Evolutionary conservation across 805 yeast genomes (phyloP), one percentile per base, ranked within the genome.

Genomic region (Teunomyces kruisii): DNA sequence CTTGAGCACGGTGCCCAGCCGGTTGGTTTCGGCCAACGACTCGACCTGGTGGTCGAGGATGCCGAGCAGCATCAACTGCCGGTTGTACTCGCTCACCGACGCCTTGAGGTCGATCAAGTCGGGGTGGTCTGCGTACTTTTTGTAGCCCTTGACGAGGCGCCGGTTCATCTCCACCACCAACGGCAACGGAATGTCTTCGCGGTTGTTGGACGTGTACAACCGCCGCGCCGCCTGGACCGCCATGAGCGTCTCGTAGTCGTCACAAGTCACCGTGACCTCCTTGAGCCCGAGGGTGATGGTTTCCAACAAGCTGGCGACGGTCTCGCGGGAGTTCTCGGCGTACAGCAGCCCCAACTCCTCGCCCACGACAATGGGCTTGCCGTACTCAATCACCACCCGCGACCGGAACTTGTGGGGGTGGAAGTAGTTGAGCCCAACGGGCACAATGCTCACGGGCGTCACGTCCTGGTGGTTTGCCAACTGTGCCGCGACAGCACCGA

Each of bases 1-100:
- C 39, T 55, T 58, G 6, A 52, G 13, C 17, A 64, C 52, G 6
- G 62, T 58, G 7, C 48, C 39, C 3, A 53, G 19, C 26, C 64
- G 55, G 50, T 62, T 53, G 7, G 59, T 47, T 6, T 50, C 43
- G 2, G 61, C 52, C 30, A 68, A 47, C 0, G 60, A 44, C 40
- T 67, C 69, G 22, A 71, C 72, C 48, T 70, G 74, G 47, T 71
- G 74, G 53, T 70, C 76, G 40, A 65, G 73, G 24, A 71, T 50
- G 5, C 74, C 74, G 43, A 65, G 47, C 22, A 54, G 49, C 54
- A 53, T 52, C 19, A 70, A 56, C 40, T 58, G 56, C 35, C 54
- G 52, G 50, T 71, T 69, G 51, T 70, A 71, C 5, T 55, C 65
- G 16, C 57, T 43, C n/a, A 70, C 73, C 29, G 58, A 45, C 8